Base-by-base conservation (phyloP, 83 land plant genomes). In the Diphasiastrum complanatum region DNA sequence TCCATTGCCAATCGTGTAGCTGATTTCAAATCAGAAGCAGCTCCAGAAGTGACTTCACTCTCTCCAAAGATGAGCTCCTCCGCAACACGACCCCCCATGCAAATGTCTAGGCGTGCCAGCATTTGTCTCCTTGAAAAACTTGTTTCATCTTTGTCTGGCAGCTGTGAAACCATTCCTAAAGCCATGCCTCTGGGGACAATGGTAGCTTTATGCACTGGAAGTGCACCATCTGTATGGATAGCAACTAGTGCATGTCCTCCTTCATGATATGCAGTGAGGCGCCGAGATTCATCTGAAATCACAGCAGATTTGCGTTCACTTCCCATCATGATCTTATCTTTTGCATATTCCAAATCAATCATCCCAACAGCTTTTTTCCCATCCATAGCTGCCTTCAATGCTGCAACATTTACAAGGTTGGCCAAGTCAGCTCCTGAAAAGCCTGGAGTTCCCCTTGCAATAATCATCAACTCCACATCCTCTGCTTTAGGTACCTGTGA, bases 401-500 rank as follows among this genome's bases (percentile, higher is more conserved):
- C 98, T 45, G 98, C 91, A 30, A 93, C 73, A 47, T 93, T 93
- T 20, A 93, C 85, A 47, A 93, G 68, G 46, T 93, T 93, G 53
- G 98, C 98, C n/a, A 93, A 81, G 60, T 93, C 98, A 24, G 98
- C 98, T 37, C 98, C 98, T 28, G 98, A 93, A 66, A 93, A 93
- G 1, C 98, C 98, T 4, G 98, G 98, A 37, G 96, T 88, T 47
- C 98, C 98, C 69, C 98, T 69, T 4, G 98, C 98, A 60, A 93
- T 93, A 41, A 93, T 83, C 71, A 67, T 83, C 49, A 93, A 59
- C 53, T 88, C 96, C 51, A 93, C 96, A 70, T 93, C 96, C 45
- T 88, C 98, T 4, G 86, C 76, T 65, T 85, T 93, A 56, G 83
- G 64, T n/a, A 93, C 89, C 98, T 93, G 79, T 35, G 62, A 0